A percentile compares a stretch with the other conserved stretches of the same genome.
phyloP scores from a whole-genome alignment of 1,284 basidiomycete species.

The Irpex sp. region DNA sequence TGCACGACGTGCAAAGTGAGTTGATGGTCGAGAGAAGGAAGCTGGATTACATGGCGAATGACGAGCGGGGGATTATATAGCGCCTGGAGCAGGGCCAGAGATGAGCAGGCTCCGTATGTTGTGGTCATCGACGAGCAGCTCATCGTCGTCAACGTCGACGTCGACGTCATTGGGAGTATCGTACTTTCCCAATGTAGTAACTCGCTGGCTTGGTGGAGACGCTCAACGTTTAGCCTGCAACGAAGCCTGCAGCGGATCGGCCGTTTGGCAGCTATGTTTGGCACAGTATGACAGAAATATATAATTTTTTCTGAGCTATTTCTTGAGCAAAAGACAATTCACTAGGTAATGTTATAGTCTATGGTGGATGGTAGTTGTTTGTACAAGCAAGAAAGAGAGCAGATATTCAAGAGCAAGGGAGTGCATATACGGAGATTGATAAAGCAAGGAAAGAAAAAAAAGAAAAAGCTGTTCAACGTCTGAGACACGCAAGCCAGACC shows the following conservation, averaged over 20 bases:
- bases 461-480: neutral
- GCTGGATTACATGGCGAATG: neutral
- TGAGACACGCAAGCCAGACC: neutral
- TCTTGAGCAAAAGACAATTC: neutral
- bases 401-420: neutral
- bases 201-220: neutral
- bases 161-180: slow-evolving; percentile 8
- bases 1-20: neutral
- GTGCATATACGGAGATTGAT: neutral
- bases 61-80: slow-evolving; percentile 7
- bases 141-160: neutral
- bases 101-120: neutral
- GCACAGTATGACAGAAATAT: no score
- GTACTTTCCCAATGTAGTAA: neutral
- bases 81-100: neutral
- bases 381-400: neutral
- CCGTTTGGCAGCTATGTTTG: no score
- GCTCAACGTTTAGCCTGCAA: neutral
- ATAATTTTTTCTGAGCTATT: neutral
- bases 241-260: no score
- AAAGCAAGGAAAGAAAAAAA: neutral
- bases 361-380: neutral
- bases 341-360: no score
- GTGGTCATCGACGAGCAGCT: neutral
- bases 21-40: neutral